These are phyloP conservation scores for Phytopythium chamaehyphon DNA, from an alignment of 352 stramenopile species.

Conservation along the genomic window DNA sequence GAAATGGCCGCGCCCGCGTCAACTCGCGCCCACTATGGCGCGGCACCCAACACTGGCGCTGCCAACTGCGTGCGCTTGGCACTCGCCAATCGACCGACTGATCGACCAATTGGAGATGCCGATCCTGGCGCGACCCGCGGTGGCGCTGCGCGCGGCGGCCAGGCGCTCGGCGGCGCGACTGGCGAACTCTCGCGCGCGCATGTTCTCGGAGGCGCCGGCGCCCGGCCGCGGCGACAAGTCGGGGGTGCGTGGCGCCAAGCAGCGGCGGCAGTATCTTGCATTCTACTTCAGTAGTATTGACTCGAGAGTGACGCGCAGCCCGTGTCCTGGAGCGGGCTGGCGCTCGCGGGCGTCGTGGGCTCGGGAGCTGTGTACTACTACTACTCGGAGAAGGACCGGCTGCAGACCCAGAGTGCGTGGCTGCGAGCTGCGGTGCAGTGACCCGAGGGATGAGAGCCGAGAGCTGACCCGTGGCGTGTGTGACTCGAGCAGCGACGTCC, in stretches of 20 bases:
- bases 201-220: slow-evolving; percentile 30
- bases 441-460: neutral
- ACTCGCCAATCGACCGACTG: neutral
- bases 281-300: too few relatives aligned
- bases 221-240: slow-evolving; percentile 53
- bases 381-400: slow-evolving; percentile 84
- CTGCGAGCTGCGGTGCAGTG: neutral
- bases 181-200: slow-evolving; percentile 13
- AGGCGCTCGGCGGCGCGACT: slow-evolving; percentile 9
- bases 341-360: slow-evolving; percentile 63
- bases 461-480: neutral
- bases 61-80: neutral
- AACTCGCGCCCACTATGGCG: too few relatives aligned
- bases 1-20: too few relatives aligned
- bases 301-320: slow-evolving; percentile 31
- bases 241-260: slow-evolving; percentile 31
- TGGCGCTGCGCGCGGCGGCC: slow-evolving; percentile 20
- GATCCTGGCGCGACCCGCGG: too few relatives aligned
- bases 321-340: slow-evolving; percentile 83
- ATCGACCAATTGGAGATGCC: neutral
- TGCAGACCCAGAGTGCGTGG: slow-evolving; percentile 77
- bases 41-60: neutral
- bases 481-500: slow-evolving; percentile 46
- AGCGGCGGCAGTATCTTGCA: too few relatives aligned
- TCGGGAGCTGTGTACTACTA: slow-evolving; percentile 86